These are phyloP conservation scores for Asterella californica DNA, from an alignment of 225 moss, liverwort and hornwort genomes.

Conservation along the genomic window DNA sequence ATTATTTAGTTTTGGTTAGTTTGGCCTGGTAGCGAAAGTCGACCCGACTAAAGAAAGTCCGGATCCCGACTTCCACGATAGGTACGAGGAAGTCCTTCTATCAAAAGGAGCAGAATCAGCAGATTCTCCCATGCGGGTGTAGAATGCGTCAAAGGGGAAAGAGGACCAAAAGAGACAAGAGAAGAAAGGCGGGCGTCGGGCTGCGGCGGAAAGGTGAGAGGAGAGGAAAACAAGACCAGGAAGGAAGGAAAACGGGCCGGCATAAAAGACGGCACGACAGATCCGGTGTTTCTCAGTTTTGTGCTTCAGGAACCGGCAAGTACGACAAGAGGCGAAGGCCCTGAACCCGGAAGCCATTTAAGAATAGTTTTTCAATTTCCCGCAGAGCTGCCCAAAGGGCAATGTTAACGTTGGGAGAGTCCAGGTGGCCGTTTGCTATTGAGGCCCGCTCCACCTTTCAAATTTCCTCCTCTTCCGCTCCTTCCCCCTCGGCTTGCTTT, in stretches of 20 bases:
- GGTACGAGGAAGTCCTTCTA: background rate
- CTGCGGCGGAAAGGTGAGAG: background rate
- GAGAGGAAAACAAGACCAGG: background rate
- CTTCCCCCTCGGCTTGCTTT: slow-evolving; percentile 17
- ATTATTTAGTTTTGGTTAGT: no score
- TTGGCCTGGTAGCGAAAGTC: no score
- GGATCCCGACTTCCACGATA: no score
- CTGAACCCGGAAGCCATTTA: background rate
- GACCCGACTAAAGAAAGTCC: no score
- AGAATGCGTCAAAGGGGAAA: background rate
- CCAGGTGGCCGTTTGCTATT: slow-evolving; percentile 22
- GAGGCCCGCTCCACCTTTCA: slow-evolving; percentile 31
- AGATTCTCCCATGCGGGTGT: background rate
- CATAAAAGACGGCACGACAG: background rate
- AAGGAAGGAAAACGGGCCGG: background rate
- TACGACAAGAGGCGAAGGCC: background rate
- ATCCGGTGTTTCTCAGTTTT: background rate
- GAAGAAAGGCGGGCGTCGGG: background rate
- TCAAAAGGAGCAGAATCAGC: background rate
- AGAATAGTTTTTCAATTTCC: background rate
- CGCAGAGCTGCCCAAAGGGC: slow-evolving; percentile 11
- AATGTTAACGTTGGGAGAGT: slow-evolving; percentile 38
- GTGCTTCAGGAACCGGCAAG: background rate
- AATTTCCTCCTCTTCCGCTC: slow-evolving; percentile 24
- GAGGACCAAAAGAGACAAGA: background rate